Evolutionary conservation across 345 rosid species (phyloP), one percentile per base, ranked within the genome.

Genomic region (Populus davidiana): DNA sequence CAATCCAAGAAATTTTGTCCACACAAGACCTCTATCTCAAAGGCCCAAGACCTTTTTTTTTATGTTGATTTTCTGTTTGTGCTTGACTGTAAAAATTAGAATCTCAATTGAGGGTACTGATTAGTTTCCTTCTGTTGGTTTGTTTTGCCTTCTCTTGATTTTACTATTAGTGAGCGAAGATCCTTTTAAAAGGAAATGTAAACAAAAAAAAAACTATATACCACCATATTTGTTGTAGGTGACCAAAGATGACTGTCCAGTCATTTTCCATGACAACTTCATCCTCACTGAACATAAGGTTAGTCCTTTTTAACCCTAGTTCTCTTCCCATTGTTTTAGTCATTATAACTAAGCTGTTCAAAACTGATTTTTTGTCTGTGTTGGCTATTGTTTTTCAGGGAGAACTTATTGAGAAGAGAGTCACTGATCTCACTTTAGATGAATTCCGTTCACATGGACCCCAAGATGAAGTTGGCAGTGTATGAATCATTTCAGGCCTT

Each of bases 191-290:
- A 25, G 61, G 41, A 70, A 36, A 47, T 23, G 68, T 14, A 62
- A 61, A 70, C 31, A 36, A 20, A 73, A 39, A 62, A 27, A 41
- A 41, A 41, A 41, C 44, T 41, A 41, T 41, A 41, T 47, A 14
- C 16, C 50, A 13, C 12, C 69, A 33, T 35, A 52, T 68, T 35
- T 76, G 50, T 76, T 76, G 72, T 39, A 76, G 79, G 79, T 76
- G 29, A 81, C 84, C 29, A 81, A 70, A 73, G 84, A 81, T 73
- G 84, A 69, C 74, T 69, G 61, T 13, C 81, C 81, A 13, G 71
- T 81, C 81, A 77, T 81, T 77, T 81, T 77, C 68, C 84, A 81
- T 49, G 84, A 81, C 81, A 81, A 81, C 67, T 81, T 81, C 78
- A 81, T 81, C 75, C 31, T 69, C 75, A 63, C 84, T 29, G 67